Conservation (phyloP, 75 land plant genomes). For the Pinus albicaulis region DNA sequence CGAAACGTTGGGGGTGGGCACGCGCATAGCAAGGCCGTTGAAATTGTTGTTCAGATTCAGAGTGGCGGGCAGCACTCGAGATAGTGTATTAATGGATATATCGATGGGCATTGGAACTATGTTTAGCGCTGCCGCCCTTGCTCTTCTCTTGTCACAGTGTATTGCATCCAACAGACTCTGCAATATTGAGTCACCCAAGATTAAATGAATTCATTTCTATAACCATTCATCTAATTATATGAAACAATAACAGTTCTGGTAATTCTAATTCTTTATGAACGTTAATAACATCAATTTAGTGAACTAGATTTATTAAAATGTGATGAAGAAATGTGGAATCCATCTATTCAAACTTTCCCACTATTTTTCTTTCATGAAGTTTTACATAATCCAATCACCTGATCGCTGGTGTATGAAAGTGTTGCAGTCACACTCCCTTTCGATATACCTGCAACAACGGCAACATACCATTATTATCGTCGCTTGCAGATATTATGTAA, state of each 20-base stretch:
- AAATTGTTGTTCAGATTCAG: conserved; percentile 82
- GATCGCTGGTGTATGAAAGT: conserved; percentile 97
- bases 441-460: conserved; percentile 56
- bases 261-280: too few relatives aligned
- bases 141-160: conserved; percentile 86
- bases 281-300: too few relatives aligned
- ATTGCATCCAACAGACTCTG: conserved; percentile 88
- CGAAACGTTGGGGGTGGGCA: conserved; percentile 93
- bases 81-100: conserved; percentile 80
- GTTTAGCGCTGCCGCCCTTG: conserved; percentile 93
- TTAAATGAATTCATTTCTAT: background rate
- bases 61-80: conserved; percentile 66
- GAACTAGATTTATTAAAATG: background rate
- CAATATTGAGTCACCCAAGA: background rate
- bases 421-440: conserved; percentile 97
- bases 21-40: conserved; percentile 90
- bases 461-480: background rate
- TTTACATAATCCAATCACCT: conserved; percentile 16
- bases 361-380: background rate
- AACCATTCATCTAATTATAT: background rate
- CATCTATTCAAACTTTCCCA: too few relatives aligned
- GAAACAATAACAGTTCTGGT: too few relatives aligned
- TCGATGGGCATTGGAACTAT: conserved; percentile 91
- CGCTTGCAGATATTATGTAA: background rate
- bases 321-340: too few relatives aligned